A percentile compares a stretch with the other conserved stretches of the same genome.
Evolutionary conservation across 345 rosid species (phyloP).

Genomic region (Euclidium syriacum): DNA sequence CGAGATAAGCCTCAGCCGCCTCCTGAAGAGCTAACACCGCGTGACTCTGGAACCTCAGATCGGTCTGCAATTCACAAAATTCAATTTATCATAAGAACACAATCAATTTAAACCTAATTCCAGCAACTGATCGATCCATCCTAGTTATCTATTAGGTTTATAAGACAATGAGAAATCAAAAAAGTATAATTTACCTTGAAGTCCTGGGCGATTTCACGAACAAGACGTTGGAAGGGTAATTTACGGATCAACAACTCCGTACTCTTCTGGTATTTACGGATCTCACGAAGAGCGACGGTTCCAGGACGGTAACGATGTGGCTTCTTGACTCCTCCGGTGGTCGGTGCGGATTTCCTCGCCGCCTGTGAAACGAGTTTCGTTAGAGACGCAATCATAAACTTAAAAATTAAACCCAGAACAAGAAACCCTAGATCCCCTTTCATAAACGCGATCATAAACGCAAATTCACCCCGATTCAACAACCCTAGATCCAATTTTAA

Average conservation of each 20-base stretch:
- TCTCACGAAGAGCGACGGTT: constrained; percentile 60
- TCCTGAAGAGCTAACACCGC: constrained; percentile 29
- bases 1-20: constrained; percentile 65
- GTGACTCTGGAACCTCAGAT: constrained; percentile 33
- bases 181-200: constrained; percentile 34
- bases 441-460: neutral
- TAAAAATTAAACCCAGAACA: neutral
- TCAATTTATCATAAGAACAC: neutral
- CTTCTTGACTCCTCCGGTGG: constrained; percentile 63
- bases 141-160: neutral
- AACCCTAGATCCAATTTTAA: neutral
- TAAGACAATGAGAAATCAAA: neutral
- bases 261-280: constrained; percentile 46
- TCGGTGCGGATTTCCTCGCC: constrained; percentile 58
- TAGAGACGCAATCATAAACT: neutral
- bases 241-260: constrained; percentile 51
- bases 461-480: neutral
- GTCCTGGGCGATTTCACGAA: constrained; percentile 58
- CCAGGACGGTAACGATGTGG: constrained; percentile 56
- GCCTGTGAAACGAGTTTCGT: constrained; percentile 23
- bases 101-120: neutral
- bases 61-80: constrained; percentile 16
- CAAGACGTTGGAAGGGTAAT: constrained; percentile 54
- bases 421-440: neutral
- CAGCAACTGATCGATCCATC: too few species aligned